Evolutionary conservation across 495 filamentous ascomycete species (phyloP).

Genomic region (Pseudotulostoma volvatum): DNA sequence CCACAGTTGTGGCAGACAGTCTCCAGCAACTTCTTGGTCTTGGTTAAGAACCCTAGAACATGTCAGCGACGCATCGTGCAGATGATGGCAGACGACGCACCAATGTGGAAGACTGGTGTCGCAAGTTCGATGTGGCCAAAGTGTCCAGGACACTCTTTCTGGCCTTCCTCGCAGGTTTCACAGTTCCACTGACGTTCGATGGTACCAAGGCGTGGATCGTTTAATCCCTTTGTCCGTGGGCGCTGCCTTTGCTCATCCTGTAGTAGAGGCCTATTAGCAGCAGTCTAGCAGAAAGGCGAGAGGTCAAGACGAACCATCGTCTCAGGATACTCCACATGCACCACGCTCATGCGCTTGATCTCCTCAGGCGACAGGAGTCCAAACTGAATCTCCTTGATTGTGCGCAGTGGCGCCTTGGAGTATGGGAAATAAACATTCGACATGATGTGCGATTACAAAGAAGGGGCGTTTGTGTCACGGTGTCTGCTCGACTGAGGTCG

Average conservation of each 20-base stretch:
- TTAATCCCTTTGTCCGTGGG: slow-evolving; percentile 75
- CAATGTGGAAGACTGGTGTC: slow-evolving; percentile 73
- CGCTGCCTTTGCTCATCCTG: slow-evolving; percentile 75
- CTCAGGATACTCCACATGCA: slow-evolving; percentile 84
- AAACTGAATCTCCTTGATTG: slow-evolving; percentile 96
- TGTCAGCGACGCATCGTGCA: slow-evolving; percentile 15
- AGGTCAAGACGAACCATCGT: slow-evolving; percentile 52
- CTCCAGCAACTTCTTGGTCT: slow-evolving; percentile 96
- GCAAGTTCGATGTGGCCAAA: slow-evolving; percentile 97
- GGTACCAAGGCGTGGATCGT: slow-evolving; percentile 85
- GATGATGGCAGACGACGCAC: slow-evolving; percentile 36
- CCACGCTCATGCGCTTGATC: slow-evolving; percentile 93
- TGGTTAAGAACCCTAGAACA: slow-evolving; percentile 67
- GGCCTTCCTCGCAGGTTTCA: slow-evolving; percentile 83
- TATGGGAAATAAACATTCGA: slow-evolving; percentile 81
- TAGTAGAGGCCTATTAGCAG: slow-evolving; percentile 12
- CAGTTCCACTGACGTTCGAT: slow-evolving; percentile 90
- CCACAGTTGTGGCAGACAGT: slow-evolving; percentile 96
- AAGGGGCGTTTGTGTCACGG: no score
- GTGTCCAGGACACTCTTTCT: slow-evolving; percentile 90
- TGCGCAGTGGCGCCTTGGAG: slow-evolving; percentile 89
- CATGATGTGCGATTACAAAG: slow-evolving; percentile 48
- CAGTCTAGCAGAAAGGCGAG: slow-evolving; percentile 7
- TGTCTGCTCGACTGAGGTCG: no score
- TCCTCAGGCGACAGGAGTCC: slow-evolving; percentile 92